Conservation (phyloP, 208 protist genomes). For the Naegleria fowleri region DNA sequence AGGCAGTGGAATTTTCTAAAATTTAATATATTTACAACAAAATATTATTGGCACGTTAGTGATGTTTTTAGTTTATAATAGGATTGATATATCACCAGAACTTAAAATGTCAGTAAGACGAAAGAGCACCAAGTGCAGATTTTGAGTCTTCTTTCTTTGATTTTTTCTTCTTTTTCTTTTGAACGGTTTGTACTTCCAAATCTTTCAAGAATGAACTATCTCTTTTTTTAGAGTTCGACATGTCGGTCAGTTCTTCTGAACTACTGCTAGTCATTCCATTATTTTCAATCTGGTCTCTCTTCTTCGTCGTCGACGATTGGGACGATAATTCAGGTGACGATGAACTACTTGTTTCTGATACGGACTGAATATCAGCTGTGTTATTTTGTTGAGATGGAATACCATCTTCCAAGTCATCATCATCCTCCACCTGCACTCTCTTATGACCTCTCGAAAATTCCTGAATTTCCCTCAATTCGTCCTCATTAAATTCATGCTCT, state of each 20-base stretch:
- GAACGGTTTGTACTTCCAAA: not conserved
- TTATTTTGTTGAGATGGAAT: not conserved
- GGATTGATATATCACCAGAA: no score
- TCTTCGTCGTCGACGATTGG: not conserved
- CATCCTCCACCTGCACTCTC: not conserved
- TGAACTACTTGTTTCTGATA: not conserved
- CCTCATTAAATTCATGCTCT: not conserved
- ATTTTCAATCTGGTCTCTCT: no score
- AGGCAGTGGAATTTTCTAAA: not conserved
- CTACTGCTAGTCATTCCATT: not conserved
- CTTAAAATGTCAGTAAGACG: not conserved
- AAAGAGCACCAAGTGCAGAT: not conserved
- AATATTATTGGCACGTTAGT: no score
- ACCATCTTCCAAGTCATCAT: not conserved
- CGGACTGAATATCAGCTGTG: not conserved
- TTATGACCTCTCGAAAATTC: not conserved
- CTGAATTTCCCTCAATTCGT: not conserved
- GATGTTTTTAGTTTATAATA: no score
- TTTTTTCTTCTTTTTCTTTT: not conserved
- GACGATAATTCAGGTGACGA: not conserved
- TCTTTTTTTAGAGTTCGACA: not conserved
- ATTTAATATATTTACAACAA: no score
- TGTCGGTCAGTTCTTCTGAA: not conserved
- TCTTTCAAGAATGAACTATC: not conserved
- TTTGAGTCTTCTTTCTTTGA: not conserved